Conservation (phyloP, 352 stramenopile genomes). For the Phytophthora rubi region DNA sequence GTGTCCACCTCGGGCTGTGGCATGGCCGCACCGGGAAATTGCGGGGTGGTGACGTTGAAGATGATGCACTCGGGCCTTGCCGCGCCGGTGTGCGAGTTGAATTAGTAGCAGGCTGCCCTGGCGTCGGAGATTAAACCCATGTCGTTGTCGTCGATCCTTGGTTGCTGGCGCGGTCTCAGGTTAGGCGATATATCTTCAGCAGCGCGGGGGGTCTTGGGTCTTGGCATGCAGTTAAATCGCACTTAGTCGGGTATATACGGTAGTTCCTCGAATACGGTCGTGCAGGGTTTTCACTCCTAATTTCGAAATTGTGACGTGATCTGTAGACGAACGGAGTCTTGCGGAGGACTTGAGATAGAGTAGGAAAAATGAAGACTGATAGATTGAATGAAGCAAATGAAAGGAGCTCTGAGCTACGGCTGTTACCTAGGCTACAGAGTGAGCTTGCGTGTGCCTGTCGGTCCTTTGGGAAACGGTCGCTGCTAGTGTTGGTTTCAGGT, state of each 20-base stretch:
- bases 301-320: constrained; percentile 9
- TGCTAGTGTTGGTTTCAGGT: neutral
- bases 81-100: neutral
- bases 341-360: neutral
- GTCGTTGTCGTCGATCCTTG: neutral
- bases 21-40: constrained; percentile 1
- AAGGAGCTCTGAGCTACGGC: neutral
- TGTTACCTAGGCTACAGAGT: neutral
- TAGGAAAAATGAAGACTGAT: neutral
- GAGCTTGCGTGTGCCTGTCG: neutral
- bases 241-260: constrained; percentile 5
- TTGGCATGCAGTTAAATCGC: constrained; percentile 1
- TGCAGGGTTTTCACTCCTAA: constrained; percentile 9
- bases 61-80: neutral
- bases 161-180: constrained; percentile 4
- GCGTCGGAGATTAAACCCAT: neutral
- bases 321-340: neutral
- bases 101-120: neutral
- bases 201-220: constrained; percentile 2
- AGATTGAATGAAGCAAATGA: neutral
- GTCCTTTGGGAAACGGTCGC: neutral
- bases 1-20: neutral
- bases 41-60: neutral
- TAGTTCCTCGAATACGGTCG: constrained; percentile 13
- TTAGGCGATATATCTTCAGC: constrained; percentile 3